Conservation (phyloP, 164 flowering plant species). For the Umbellularia californica region DNA sequence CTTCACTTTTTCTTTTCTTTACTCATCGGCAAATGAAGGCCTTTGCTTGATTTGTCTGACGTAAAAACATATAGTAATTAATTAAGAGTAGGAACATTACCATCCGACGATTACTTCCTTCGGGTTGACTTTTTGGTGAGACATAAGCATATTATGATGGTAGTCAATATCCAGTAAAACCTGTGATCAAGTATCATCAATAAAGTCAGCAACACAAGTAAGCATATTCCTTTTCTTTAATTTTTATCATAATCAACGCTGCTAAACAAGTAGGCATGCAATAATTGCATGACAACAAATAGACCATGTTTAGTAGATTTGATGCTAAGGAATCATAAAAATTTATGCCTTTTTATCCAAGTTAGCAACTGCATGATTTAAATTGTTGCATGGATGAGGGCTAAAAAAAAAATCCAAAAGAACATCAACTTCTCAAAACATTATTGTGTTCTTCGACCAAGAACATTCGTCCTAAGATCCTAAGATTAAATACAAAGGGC, state of each 20-base stretch:
- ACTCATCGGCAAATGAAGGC: background rate
- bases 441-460: no score
- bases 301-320: background rate
- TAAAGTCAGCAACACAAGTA: background rate
- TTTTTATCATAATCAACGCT: background rate
- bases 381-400: no score
- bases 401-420: no score
- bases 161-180: conserved; percentile 95
- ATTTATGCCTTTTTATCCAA: no score
- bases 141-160: conserved; percentile 81
- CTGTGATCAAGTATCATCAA: conserved; percentile 29
- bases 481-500: no score
- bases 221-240: background rate
- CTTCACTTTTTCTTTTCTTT: background rate
- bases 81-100: conserved; percentile 34
- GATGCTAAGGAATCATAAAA: background rate
- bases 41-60: background rate
- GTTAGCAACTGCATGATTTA: no score
- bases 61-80: background rate
- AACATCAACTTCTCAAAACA: no score
- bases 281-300: background rate
- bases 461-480: no score
- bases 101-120: conserved; percentile 98
- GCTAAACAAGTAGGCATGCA: background rate
- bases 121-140: conserved; percentile 95